A percentile compares a stretch with the other conserved stretches of the same genome.
These are phyloP conservation scores for Coccomyxa sp. DNA, from an alignment of 139 green algal species.

Conservation along the genomic window DNA sequence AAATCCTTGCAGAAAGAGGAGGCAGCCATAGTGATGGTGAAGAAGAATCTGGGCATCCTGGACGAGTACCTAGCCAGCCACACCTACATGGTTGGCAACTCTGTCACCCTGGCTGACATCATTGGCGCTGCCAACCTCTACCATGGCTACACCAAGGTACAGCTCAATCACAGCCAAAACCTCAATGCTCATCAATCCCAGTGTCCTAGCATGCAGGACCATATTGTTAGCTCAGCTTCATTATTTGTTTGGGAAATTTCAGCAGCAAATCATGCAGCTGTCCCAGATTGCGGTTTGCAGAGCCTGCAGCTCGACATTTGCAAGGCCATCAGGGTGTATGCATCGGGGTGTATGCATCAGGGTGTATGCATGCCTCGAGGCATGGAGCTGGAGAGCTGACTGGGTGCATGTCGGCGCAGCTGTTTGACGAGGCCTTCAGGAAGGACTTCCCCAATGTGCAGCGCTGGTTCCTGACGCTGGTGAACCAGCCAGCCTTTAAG, in stretches of 20 bases:
- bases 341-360: neutral
- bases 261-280: neutral
- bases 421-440: conserved; percentile 36
- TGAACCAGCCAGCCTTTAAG: conserved; percentile 51
- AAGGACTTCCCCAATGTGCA: conserved; percentile 44
- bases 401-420: neutral
- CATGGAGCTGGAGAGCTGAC: neutral
- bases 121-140: conserved; percentile 40
- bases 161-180: neutral
- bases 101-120: conserved; percentile 62
- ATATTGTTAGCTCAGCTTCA: no score
- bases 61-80: conserved; percentile 36
- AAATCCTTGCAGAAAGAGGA: conserved; percentile 31
- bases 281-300: neutral
- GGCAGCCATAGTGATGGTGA: conserved; percentile 26
- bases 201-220: no score
- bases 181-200: no score
- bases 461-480: conserved; percentile 50
- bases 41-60: conserved; percentile 33
- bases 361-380: neutral
- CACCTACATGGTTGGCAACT: conserved; percentile 55
- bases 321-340: neutral
- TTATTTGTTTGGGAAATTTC: no score
- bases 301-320: neutral
- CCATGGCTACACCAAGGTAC: conserved; percentile 35